Evolutionary conservation across 176 grass and related monocot species (phyloP).

Genomic region (Rhynchospora pubera): DNA sequence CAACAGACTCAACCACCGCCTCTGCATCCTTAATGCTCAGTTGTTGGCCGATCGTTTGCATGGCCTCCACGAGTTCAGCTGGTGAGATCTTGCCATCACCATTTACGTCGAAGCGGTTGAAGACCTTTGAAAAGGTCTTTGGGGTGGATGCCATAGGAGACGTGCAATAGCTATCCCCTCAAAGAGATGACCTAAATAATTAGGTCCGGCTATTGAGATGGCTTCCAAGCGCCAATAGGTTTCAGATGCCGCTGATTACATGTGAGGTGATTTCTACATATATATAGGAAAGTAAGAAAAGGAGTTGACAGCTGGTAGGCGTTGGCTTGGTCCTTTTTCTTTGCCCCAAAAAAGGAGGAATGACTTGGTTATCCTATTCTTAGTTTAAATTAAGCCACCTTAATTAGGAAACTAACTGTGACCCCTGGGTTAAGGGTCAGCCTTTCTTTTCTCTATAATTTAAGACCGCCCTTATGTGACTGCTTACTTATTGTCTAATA

Average conservation of each 20-base stretch:
- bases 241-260: neutral
- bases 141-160: conserved; percentile 6
- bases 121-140: conserved; percentile 21
- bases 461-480: neutral
- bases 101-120: conserved; percentile 19
- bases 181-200: neutral
- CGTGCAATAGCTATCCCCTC: neutral
- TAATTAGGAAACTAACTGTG: neutral
- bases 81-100: conserved; percentile 30
- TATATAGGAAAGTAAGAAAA: neutral
- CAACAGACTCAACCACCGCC: conserved; percentile 19
- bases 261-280: neutral
- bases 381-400: neutral
- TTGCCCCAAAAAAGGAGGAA: neutral
- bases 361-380: conserved; percentile 1
- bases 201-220: neutral
- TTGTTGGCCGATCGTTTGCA: conserved; percentile 24
- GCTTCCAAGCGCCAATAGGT: neutral
- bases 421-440: neutral
- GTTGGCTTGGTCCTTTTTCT: neutral
- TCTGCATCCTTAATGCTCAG: conserved; percentile 23
- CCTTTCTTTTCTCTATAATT: neutral
- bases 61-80: conserved; percentile 8
- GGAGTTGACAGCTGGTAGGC: neutral
- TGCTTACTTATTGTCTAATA: neutral